Conservation (phyloP, 1,284 basidiomycete species). For the Cutaneotrichosporon spelunceum region DNA sequence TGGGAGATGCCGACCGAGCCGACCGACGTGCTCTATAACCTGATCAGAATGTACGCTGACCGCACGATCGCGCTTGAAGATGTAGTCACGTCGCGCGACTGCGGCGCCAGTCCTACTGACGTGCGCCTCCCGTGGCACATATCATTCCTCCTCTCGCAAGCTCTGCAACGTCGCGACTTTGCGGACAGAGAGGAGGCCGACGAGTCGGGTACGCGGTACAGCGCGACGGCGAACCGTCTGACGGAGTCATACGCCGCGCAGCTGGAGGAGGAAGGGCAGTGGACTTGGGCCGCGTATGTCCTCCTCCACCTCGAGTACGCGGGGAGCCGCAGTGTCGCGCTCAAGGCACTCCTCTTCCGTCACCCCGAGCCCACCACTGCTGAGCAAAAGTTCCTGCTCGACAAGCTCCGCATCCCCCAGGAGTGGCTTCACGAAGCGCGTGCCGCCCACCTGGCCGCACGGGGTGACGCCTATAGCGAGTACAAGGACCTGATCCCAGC, state of each 20-base stretch:
- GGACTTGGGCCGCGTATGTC: conserved; percentile 85
- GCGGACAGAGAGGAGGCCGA: conserved; percentile 64
- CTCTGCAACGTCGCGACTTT: conserved; percentile 78
- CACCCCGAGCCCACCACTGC: conserved; percentile 67
- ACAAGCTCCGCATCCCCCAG: conserved; percentile 73
- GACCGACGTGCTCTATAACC: conserved; percentile 73
- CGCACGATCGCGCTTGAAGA: conserved; percentile 54
- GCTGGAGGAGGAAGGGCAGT: conserved; percentile 73
- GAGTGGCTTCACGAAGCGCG: conserved; percentile 76
- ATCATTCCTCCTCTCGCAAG: conserved; percentile 79
- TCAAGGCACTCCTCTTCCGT: conserved; percentile 75
- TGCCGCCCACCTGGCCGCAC: conserved; percentile 33
- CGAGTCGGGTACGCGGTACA: conserved; percentile 60
- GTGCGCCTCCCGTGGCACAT: conserved; percentile 88
- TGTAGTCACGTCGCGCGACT: conserved; percentile 64
- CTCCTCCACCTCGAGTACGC: conserved; percentile 80
- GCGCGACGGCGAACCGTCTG: conserved; percentile 75
- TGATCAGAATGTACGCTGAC: conserved; percentile 72
- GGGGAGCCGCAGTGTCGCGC: conserved; percentile 68
- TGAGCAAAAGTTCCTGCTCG: conserved; percentile 70
- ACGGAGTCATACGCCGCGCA: conserved; percentile 83
- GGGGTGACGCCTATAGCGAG: conserved; percentile 66
- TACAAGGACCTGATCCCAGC: conserved; percentile 75
- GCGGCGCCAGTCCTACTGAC: conserved; percentile 71
- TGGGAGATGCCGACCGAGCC: conserved; percentile 37